A percentile compares a stretch with the other conserved stretches of the same genome.
phyloP scores from a whole-genome alignment of 331 rosid genomes.

The Malus hybrid region DNA sequence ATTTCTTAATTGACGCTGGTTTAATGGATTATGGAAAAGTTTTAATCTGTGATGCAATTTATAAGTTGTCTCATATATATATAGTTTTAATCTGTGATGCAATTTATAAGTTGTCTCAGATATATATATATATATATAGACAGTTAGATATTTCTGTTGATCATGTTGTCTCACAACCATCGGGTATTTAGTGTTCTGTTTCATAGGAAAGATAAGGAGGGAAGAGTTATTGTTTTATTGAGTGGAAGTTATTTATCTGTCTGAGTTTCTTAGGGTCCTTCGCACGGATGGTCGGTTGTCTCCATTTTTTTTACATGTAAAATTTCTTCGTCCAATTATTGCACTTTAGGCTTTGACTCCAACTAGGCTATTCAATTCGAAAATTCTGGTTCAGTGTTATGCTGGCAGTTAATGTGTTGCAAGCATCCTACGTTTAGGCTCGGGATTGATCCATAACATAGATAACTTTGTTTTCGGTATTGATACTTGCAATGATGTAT shows the following conservation, averaged over 20 bases:
- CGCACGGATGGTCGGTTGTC: background rate
- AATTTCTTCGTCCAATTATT: background rate
- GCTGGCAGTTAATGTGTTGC: background rate
- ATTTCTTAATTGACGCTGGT: background rate
- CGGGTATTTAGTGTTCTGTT: no score
- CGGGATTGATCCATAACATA: background rate
- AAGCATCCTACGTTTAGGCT: background rate
- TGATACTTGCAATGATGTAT: background rate
- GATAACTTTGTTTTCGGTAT: background rate
- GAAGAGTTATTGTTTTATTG: background rate
- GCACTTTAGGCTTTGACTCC: background rate
- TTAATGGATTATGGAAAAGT: background rate
- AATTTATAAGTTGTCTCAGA: background rate
- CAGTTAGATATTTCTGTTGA: background rate
- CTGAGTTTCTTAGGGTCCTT: background rate
- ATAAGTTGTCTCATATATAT: background rate
- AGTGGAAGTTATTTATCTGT: no score
- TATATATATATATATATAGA: background rate
- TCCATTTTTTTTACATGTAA: background rate
- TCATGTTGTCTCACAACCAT: background rate
- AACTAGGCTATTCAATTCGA: background rate
- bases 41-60: background rate
- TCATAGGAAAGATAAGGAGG: no score
- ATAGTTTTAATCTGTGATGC: background rate
- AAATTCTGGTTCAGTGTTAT: background rate